These are phyloP conservation scores for Lenwebbia sp. DNA, from an alignment of 345 rosid species.

Conservation along the genomic window DNA sequence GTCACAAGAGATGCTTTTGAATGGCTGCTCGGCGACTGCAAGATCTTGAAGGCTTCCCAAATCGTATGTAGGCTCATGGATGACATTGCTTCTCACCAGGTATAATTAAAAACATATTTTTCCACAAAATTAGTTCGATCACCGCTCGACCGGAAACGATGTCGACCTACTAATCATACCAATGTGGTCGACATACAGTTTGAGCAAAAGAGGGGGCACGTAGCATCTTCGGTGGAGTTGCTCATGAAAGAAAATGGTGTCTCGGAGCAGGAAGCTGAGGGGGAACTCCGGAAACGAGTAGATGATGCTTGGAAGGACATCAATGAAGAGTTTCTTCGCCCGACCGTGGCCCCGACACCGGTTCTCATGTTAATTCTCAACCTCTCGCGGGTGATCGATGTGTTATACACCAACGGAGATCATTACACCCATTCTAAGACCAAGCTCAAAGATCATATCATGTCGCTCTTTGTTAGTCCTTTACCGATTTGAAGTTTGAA, in stretches of 20 bases:
- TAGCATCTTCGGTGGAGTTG: slow-evolving; percentile 13
- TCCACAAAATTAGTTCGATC: background rate
- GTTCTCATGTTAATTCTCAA: slow-evolving; percentile 9
- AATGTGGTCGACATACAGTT: background rate
- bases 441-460: background rate
- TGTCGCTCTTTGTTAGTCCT: slow-evolving; percentile 3
- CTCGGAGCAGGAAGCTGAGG: slow-evolving; percentile 1
- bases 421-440: background rate
- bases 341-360: background rate
- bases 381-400: slow-evolving; percentile 4
- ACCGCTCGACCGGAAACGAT: background rate
- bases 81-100: background rate
- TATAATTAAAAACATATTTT: background rate
- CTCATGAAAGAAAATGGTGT: slow-evolving; percentile 9
- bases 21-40: background rate
- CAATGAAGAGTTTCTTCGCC: slow-evolving; percentile 14
- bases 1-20: slow-evolving; percentile 1
- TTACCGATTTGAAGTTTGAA: background rate
- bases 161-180: background rate
- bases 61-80: background rate
- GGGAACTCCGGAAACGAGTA: background rate
- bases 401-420: slow-evolving; percentile 13
- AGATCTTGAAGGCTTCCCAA: background rate
- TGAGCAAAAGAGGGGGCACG: slow-evolving; percentile 6
- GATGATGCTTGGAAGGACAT: slow-evolving; percentile 22